These are phyloP conservation scores for Neofusicoccum umdonicola DNA, from an alignment of 2,329 filamentous ascomycete genomes.

Conservation along the genomic window DNA sequence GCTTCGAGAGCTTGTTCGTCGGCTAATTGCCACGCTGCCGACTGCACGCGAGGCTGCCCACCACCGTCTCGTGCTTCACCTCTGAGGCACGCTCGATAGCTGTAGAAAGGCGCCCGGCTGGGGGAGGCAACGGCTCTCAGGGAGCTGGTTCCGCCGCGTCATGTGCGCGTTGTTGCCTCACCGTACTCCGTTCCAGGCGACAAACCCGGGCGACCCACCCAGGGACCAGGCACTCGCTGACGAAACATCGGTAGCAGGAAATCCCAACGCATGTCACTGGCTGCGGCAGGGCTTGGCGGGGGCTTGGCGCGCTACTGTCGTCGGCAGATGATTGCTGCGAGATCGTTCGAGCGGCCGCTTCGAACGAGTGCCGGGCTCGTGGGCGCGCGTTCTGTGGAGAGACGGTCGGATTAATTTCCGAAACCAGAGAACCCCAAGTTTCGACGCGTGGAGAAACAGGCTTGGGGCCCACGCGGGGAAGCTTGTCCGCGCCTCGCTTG, in stretches of 20 bases:
- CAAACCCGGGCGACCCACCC: not conserved
- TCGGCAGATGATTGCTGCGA: slow-evolving; percentile 7
- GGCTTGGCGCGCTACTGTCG: not conserved
- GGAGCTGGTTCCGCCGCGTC: not conserved
- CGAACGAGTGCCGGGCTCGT: not conserved
- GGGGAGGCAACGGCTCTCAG: too few species aligned
- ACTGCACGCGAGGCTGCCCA: not conserved
- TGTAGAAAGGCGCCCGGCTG: too few species aligned
- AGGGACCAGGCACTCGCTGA: not conserved
- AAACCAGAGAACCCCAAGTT: slow-evolving; percentile 1
- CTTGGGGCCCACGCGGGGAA: slow-evolving; percentile 3
- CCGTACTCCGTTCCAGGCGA: not conserved
- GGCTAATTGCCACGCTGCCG: not conserved
- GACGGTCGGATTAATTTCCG: slow-evolving; percentile 8
- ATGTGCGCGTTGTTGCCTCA: not conserved
- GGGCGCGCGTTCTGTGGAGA: not conserved
- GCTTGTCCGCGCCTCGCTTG: not conserved
- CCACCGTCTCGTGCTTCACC: too few species aligned
- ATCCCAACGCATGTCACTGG: not conserved
- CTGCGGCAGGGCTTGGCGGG: not conserved
- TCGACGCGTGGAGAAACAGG: slow-evolving; percentile 7
- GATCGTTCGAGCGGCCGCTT: not conserved
- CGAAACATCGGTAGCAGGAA: not conserved
- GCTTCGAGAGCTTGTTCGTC: slow-evolving; percentile 13
- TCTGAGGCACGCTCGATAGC: not conserved